phyloP scores from a whole-genome alignment of 192 early-diverging fungal species.

The Endogone sp. region DNA sequence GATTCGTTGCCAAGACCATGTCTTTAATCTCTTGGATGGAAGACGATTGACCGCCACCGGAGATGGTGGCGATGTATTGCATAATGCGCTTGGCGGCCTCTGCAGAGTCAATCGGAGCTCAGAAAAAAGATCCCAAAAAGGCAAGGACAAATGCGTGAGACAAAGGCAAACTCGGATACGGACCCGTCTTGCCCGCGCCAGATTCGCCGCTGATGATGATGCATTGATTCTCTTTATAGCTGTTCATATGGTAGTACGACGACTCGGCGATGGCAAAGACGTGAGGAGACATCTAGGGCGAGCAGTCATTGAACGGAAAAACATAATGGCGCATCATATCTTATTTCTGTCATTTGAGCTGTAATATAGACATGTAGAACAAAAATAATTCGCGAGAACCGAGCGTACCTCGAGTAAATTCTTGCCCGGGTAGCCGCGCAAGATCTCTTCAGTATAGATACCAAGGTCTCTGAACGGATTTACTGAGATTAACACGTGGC shows the following conservation, averaged over 20 bases:
- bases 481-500: conserved; percentile 83
- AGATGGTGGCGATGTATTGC: conserved; percentile 98
- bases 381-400: not conserved
- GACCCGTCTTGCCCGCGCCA: conserved; percentile 77
- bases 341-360: no score
- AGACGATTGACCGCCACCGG: conserved; percentile 63
- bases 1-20: conserved; percentile 99
- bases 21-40: conserved; percentile 94
- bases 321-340: no score
- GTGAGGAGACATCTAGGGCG: conserved; percentile 81
- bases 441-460: conserved; percentile 89
- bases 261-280: conserved; percentile 96
- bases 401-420: conserved; percentile 68
- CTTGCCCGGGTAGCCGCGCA: conserved; percentile 82
- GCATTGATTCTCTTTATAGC: conserved; percentile 98
- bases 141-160: not conserved
- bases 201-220: conserved; percentile 98
- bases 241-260: conserved; percentile 89
- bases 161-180: conserved; percentile 9
- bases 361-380: not conserved
- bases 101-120: conserved; percentile 3
- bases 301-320: not conserved
- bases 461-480: conserved; percentile 97
- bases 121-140: not conserved
- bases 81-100: conserved; percentile 91